phyloP scores from a whole-genome alignment of 2,329 filamentous ascomycete genomes.

The Aspergillus viridinutans region DNA sequence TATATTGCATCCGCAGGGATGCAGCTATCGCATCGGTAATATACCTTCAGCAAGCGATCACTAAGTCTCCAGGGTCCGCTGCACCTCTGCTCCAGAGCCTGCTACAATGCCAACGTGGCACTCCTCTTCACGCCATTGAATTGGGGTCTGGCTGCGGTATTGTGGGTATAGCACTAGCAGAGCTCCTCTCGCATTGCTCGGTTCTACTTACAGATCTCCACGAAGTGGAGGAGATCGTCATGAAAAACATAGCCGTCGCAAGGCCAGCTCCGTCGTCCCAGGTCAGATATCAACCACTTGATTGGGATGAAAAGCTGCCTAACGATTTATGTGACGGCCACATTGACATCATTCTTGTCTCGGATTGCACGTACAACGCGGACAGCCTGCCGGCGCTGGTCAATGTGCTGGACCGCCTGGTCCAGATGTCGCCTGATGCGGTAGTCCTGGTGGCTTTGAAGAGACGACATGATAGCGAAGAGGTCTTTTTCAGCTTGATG shows the following conservation, averaged over 20 bases:
- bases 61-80: constrained; percentile 17
- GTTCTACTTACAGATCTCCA: constrained; percentile 62
- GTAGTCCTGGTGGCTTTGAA: constrained; percentile 62
- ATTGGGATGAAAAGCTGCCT: constrained; percentile 59
- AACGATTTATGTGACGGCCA: constrained; percentile 30
- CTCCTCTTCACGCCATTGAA: constrained; percentile 54
- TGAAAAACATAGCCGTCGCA: constrained; percentile 50
- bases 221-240: constrained; percentile 59
- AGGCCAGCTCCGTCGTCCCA: constrained; percentile 40
- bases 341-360: constrained; percentile 60
- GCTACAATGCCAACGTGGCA: constrained; percentile 24
- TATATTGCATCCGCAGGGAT: constrained; percentile 42
- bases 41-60: constrained; percentile 46
- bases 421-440: constrained; percentile 45
- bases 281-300: constrained; percentile 51
- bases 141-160: constrained; percentile 66
- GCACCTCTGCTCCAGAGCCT: constrained; percentile 31
- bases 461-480: constrained; percentile 62
- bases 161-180: constrained; percentile 61
- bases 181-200: constrained; percentile 48
- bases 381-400: constrained; percentile 64
- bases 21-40: constrained; percentile 56
- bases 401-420: constrained; percentile 49
- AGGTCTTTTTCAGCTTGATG: constrained; percentile 63
- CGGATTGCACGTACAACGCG: constrained; percentile 70